Percentiles rank a stretch among this genome's conserved stretches.
Evolutionary conservation across 2,329 filamentous ascomycete genomes (phyloP).

Genomic region (Aspergillus pseudoviridinutans): DNA sequence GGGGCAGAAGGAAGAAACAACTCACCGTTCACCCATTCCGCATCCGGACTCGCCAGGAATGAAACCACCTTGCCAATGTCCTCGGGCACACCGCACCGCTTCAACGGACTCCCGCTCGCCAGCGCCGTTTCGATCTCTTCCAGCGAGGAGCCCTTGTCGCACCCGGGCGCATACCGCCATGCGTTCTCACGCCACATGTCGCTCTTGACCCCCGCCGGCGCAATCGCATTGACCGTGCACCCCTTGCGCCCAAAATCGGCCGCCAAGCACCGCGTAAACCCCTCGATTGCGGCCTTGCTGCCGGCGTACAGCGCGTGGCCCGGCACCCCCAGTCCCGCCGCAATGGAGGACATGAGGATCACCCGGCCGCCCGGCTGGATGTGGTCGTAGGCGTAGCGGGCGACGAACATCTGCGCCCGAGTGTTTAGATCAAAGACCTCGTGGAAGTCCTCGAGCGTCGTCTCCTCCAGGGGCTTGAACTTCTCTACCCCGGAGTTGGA

Average conservation of each 20-base stretch:
- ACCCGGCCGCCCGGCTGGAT: conserved; percentile 66
- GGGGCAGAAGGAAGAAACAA: neutral
- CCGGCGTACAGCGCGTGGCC: conserved; percentile 51
- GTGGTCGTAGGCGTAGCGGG: conserved; percentile 64
- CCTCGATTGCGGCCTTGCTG: conserved; percentile 59
- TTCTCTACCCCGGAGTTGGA: conserved; percentile 22
- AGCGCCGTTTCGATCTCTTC: conserved; percentile 50
- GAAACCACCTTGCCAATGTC: conserved; percentile 58
- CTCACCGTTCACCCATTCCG: conserved; percentile 63
- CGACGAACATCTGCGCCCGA: conserved; percentile 61
- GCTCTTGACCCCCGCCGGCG: conserved; percentile 56
- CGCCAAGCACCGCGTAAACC: conserved; percentile 57
- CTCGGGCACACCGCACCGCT: conserved; percentile 54
- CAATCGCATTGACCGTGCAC: conserved; percentile 59
- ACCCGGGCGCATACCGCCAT: conserved; percentile 61
- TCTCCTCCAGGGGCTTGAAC: conserved; percentile 42
- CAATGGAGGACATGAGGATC: conserved; percentile 64
- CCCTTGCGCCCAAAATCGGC: conserved; percentile 54
- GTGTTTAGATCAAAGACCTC: conserved; percentile 60
- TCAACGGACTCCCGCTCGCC: conserved; percentile 56
- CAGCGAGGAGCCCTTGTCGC: conserved; percentile 53
- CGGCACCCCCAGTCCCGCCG: conserved; percentile 45
- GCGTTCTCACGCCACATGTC: conserved; percentile 73
- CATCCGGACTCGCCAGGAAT: conserved; percentile 54
- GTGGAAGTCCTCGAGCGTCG: conserved; percentile 36